These are phyloP conservation scores for Bryum argenteum DNA, from an alignment of 225 moss, liverwort and hornwort species.

Conservation along the genomic window DNA sequence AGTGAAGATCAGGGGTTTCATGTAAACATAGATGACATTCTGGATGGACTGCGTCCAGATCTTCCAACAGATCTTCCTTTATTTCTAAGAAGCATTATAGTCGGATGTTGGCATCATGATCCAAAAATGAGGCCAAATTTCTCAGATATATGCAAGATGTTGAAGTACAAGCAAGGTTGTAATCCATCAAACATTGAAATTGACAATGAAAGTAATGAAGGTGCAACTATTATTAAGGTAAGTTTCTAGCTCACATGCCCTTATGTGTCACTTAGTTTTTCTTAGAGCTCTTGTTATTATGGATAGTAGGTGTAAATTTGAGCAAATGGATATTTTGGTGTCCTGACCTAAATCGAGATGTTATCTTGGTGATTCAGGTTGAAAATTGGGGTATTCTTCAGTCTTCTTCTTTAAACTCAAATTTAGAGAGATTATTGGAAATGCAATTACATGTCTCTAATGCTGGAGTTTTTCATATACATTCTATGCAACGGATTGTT, in stretches of 20 bases:
- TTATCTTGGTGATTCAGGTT: slow-evolving; percentile 19
- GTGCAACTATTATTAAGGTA: too few relatives aligned
- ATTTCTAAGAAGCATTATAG: background rate
- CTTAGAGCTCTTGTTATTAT: too few relatives aligned
- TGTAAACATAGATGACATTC: background rate
- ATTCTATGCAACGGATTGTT: too few relatives aligned
- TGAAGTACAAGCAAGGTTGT: background rate
- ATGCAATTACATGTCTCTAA: too few relatives aligned
- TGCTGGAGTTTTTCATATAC: too few relatives aligned
- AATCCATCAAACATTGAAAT: background rate
- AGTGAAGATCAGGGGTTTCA: background rate
- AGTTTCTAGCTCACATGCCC: too few relatives aligned
- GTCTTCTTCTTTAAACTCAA: slow-evolving; percentile 26
- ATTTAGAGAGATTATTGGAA: slow-evolving; percentile 35
- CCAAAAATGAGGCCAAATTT: background rate
- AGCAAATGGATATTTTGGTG: too few relatives aligned
- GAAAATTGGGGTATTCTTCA: slow-evolving; percentile 25
- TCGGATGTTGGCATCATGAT: background rate
- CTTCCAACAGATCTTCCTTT: background rate
- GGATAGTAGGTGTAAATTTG: too few relatives aligned
- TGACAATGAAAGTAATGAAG: too few relatives aligned
- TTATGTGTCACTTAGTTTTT: too few relatives aligned
- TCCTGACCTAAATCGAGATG: too few relatives aligned
- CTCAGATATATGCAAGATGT: background rate
- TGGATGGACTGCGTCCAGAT: background rate